Conservation (phyloP, 2,329 filamentous ascomycete genomes). For the Alternaria triticina region DNA sequence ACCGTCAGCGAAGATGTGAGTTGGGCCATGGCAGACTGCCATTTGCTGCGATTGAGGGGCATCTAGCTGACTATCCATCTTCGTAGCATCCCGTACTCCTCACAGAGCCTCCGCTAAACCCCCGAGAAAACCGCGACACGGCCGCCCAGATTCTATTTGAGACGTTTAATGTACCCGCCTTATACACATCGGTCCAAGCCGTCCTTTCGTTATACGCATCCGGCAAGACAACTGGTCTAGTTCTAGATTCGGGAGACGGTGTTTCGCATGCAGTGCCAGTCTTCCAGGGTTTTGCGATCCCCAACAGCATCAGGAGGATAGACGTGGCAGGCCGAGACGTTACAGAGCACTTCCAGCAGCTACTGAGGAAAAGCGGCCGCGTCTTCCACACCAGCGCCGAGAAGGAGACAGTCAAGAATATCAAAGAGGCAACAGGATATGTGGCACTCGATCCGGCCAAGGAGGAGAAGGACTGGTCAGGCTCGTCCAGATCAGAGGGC, state of each 20-base stretch:
- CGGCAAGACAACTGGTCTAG: slow-evolving; percentile 93
- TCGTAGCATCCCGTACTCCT: slow-evolving; percentile 87
- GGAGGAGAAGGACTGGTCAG: slow-evolving; percentile 95
- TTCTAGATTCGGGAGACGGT: slow-evolving; percentile 92
- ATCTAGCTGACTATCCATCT: slow-evolving; percentile 18
- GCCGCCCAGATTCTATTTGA: slow-evolving; percentile 98
- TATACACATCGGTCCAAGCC: slow-evolving; percentile 97
- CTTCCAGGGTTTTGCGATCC: slow-evolving; percentile 97
- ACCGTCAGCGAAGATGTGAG: slow-evolving; percentile 93
- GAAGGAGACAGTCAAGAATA: slow-evolving; percentile 97
- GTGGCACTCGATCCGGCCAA: slow-evolving; percentile 88
- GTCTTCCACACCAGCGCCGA: slow-evolving; percentile 98
- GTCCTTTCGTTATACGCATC: slow-evolving; percentile 95
- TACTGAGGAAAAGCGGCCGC: slow-evolving; percentile 90
- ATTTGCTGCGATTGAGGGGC: slow-evolving; percentile 8
- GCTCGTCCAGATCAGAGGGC: slow-evolving; percentile 74
- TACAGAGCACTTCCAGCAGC: slow-evolving; percentile 89
- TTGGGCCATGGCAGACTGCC: slow-evolving; percentile 12
- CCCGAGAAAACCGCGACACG: slow-evolving; percentile 91
- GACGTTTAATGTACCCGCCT: slow-evolving; percentile 95
- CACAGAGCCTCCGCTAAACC: slow-evolving; percentile 95
- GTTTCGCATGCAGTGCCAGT: slow-evolving; percentile 97
- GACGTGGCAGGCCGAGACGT: slow-evolving; percentile 96
- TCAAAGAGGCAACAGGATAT: slow-evolving; percentile 95
- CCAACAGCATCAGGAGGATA: slow-evolving; percentile 91